Evolutionary conservation across 2,329 filamentous ascomycete genomes (phyloP).

Genomic region (Beauveria sp.): DNA sequence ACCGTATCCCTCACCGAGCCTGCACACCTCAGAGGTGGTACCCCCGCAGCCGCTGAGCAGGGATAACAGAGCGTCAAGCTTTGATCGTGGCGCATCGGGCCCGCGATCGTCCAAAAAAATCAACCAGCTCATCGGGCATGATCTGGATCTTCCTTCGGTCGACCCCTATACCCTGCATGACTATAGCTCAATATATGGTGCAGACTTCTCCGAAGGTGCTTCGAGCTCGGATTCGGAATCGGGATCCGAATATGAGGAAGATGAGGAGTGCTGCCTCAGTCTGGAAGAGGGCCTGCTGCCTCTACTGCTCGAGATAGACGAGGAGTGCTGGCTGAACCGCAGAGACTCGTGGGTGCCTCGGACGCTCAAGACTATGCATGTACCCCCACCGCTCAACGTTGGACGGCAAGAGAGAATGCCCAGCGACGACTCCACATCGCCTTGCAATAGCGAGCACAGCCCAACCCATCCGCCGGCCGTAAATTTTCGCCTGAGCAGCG

Average conservation of each 20-base stretch:
- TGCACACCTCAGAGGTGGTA: neutral
- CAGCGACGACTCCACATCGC: neutral
- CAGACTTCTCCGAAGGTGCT: neutral
- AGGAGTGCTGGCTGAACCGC: neutral
- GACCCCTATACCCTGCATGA: neutral
- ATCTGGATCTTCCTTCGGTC: conserved; percentile 21
- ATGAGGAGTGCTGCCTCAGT: neutral
- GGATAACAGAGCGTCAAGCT: neutral
- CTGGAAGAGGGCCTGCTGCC: neutral
- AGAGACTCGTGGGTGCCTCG: conserved; percentile 3
- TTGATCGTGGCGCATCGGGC: conserved; percentile 14
- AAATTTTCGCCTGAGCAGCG: neutral
- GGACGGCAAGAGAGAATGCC: neutral
- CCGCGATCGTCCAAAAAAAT: conserved; percentile 31
- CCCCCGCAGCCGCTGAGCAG: neutral
- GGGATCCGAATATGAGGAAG: neutral
- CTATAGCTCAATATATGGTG: neutral
- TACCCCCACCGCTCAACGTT: neutral
- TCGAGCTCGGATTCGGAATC: neutral
- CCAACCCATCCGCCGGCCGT: neutral
- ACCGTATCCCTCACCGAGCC: neutral
- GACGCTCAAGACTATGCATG: neutral
- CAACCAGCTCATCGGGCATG: conserved; percentile 33
- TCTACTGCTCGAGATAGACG: neutral
- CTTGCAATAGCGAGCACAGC: neutral